These are phyloP conservation scores for Ophiocordyceps unilateralis DNA, from an alignment of 2,329 filamentous ascomycete species.

Conservation along the genomic window DNA sequence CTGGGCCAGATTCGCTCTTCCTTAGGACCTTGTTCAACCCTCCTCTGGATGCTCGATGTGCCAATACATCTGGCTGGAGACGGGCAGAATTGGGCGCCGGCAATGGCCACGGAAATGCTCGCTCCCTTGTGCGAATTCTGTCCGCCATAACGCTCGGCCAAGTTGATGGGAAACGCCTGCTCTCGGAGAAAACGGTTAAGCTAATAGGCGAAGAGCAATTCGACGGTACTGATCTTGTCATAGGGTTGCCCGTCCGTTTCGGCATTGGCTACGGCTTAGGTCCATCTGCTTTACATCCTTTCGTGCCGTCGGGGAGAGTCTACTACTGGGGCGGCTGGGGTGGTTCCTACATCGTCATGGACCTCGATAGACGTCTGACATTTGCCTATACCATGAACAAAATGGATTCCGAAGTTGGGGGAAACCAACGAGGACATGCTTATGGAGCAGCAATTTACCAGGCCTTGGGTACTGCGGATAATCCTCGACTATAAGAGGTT, in stretches of 20 bases:
- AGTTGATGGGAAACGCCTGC: constrained; percentile 10
- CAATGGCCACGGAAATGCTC: constrained; percentile 28
- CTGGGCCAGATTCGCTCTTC: background rate
- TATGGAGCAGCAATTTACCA: background rate
- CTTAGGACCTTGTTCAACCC: background rate
- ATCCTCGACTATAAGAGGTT: too few relatives aligned
- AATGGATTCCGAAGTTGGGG: background rate
- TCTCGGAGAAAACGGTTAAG: constrained; percentile 23
- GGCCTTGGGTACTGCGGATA: background rate
- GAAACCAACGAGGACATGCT: background rate
- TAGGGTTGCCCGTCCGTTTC: background rate
- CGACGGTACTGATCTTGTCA: constrained; percentile 8
- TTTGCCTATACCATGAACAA: background rate
- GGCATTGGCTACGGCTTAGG: background rate
- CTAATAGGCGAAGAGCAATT: constrained; percentile 26
- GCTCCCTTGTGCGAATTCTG: constrained; percentile 21
- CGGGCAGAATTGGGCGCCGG: constrained; percentile 20
- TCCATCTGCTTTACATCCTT: background rate
- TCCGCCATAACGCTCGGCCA: constrained; percentile 9
- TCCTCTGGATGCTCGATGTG: background rate
- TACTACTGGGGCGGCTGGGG: background rate
- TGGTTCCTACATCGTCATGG: background rate
- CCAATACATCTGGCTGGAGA: constrained; percentile 16
- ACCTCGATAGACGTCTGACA: background rate
- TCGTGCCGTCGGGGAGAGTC: background rate